Conservation (phyloP, 2,329 filamentous ascomycete species). For the Diaporthe velutina region DNA sequence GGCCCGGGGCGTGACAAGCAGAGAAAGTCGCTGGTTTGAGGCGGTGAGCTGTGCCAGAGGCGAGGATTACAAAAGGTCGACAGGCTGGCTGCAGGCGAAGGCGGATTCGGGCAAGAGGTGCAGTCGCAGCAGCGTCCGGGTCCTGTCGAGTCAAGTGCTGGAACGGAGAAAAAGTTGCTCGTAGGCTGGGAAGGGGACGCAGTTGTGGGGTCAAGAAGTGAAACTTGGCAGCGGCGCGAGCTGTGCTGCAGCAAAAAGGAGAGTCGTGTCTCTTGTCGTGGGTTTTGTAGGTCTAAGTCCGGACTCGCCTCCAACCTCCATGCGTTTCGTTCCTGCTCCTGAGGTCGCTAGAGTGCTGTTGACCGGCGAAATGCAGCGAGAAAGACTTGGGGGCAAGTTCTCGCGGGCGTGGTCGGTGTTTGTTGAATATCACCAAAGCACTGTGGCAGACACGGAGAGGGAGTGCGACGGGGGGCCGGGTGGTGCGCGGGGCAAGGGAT, state of each 20-base stretch:
- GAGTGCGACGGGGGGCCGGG: slow-evolving; percentile 9
- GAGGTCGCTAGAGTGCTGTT: not conserved
- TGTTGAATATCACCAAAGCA: slow-evolving; percentile 1
- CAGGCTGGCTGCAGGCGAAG: slow-evolving; percentile 26
- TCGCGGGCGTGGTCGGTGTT: not conserved
- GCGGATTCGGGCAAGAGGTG: slow-evolving; percentile 18
- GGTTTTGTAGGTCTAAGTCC: slow-evolving; percentile 17
- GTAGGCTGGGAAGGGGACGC: slow-evolving; percentile 23
- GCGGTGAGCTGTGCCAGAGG: slow-evolving; percentile 34
- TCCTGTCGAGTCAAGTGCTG: slow-evolving; percentile 27
- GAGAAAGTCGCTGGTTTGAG: slow-evolving; percentile 27
- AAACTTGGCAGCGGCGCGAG: slow-evolving; percentile 40
- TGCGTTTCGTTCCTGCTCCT: slow-evolving; percentile 10
- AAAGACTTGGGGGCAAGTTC: not conserved
- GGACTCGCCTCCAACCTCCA: slow-evolving; percentile 13
- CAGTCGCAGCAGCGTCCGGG: slow-evolving; percentile 11
- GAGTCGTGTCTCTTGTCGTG: slow-evolving; percentile 34
- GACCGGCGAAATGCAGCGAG: not conserved
- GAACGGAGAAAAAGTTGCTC: slow-evolving; percentile 35
- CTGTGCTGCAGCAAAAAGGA: slow-evolving; percentile 38
- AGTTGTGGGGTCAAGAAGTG: slow-evolving; percentile 33
- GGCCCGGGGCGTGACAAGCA: slow-evolving; percentile 24
- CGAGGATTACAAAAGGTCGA: slow-evolving; percentile 31
- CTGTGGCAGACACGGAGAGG: slow-evolving; percentile 12
- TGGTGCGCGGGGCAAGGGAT: slow-evolving; percentile 30